Percentiles rank a stretch among this genome's conserved stretches.
Evolutionary conservation across 768 basidiomycete genomes (phyloP).

Genomic region (Lactarius sanguifluus): DNA sequence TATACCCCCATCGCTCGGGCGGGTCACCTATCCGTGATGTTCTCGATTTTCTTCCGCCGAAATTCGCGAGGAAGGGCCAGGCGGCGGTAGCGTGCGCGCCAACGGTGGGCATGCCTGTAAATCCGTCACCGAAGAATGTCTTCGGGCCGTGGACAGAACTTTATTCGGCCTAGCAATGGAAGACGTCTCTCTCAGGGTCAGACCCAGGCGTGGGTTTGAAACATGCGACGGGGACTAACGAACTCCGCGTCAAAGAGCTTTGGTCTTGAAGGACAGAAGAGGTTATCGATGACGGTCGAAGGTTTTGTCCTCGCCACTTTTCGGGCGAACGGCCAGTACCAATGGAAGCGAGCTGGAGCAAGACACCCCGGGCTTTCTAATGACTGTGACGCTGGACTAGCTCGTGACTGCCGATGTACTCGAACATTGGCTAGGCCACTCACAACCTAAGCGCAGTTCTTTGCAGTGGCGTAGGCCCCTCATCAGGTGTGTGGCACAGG

Average conservation of each 20-base stretch:
- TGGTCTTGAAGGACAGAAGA: neutral
- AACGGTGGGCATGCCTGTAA: neutral
- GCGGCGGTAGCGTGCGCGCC: neutral
- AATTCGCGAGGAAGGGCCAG: neutral
- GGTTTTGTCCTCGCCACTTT: neutral
- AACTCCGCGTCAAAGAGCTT: neutral
- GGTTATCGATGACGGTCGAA: neutral
- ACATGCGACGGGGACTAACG: constrained; percentile 2
- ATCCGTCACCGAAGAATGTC: neutral
- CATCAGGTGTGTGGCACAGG: neutral
- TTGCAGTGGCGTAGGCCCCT: neutral
- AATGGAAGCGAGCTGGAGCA: constrained; percentile 1
- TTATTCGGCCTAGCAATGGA: constrained; percentile 4
- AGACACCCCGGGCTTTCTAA: neutral
- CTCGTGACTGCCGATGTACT: neutral
- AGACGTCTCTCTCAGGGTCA: neutral
- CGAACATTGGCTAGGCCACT: neutral
- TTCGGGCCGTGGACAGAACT: constrained; percentile 1
- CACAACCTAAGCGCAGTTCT: neutral
- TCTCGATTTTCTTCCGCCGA: neutral
- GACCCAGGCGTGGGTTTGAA: neutral
- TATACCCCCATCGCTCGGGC: neutral
- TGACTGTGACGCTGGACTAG: neutral
- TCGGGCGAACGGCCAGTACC: neutral
- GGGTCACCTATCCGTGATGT: neutral